phyloP scores from a whole-genome alignment of 2,329 filamentous ascomycete species.

The Bipolaris victoriae region DNA sequence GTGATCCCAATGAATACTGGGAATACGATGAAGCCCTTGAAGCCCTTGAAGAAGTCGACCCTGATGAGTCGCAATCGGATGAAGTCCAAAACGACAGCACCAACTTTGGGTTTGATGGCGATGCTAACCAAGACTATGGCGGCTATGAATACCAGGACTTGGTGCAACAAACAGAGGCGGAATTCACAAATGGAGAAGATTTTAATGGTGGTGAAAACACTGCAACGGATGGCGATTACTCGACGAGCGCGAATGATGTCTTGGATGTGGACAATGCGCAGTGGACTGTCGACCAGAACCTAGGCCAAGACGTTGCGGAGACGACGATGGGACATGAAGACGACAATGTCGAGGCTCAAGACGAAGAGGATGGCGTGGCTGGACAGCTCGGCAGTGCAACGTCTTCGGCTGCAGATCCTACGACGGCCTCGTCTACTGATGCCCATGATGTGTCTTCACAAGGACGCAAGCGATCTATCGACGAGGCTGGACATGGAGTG shows the following conservation, averaged over 20 bases:
- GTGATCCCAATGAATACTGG: conserved; percentile 23
- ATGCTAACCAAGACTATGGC: conserved; percentile 34
- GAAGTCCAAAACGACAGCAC: conserved; percentile 20
- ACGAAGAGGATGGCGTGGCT: conserved; percentile 34
- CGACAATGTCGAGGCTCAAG: conserved; percentile 22
- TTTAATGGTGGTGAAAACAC: conserved; percentile 14
- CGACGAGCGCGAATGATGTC: conserved; percentile 23
- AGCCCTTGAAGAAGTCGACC: conserved; percentile 20
- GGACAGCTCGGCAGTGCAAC: conserved; percentile 31
- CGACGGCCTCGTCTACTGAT: conserved; percentile 33
- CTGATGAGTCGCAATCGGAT: conserved; percentile 22
- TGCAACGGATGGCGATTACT: conserved; percentile 17
- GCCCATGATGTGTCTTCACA: conserved; percentile 34
- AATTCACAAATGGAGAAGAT: conserved; percentile 19
- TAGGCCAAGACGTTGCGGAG: conserved; percentile 12
- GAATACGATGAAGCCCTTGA: conserved; percentile 24
- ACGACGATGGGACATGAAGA: conserved; percentile 19
- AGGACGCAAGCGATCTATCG: conserved; percentile 43
- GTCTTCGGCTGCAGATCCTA: conserved; percentile 38
- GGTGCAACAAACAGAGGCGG: conserved; percentile 23
- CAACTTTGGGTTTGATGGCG: conserved; percentile 23
- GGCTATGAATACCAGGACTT: conserved; percentile 27
- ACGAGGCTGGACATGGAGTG: conserved; percentile 39
- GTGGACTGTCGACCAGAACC: conserved; percentile 26
- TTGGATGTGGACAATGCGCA: conserved; percentile 29